Base-by-base conservation (phyloP, 495 filamentous ascomycete species). In the Podospora bellae-mahoneyi region DNA sequence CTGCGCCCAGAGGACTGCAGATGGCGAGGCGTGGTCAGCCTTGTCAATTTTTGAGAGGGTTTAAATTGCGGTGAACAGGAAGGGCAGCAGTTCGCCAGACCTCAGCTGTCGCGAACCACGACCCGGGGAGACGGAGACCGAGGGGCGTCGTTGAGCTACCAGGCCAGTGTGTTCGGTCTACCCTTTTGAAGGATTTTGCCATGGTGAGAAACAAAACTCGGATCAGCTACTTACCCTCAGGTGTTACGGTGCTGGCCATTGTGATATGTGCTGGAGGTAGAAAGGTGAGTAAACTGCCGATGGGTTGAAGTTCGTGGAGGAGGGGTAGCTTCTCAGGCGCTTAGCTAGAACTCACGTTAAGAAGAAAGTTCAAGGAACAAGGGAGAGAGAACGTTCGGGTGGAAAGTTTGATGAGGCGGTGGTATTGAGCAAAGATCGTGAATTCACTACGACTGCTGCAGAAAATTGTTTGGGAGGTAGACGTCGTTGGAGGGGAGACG, bases 1-100 rank as follows among this genome's bases (percentile, higher is more conserved):
- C 83, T 99, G 95, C 34, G 95, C 94, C 95, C 95, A 99, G 82
- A 91, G 89, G 72, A 98, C 95, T 99, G 74, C 30, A 39, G 19
- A 53, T 61, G 18, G 57, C 20, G 57, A 57, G 32, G 4, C 9
- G 30, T 23, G 64, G 62, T 53, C 48, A 62, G 53, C 18, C 57
- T 61, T 60, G 65, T 30, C 32, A 48, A 6, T 18, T n/a, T 61
- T 32, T 27, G 16, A 32, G 16, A 61, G 48, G 32, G 39, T 53
- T 10, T 18, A 55, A 4, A 15, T 62, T 34, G n/a, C 53, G 32
- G 53, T 32, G 54, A 15, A 28, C 55, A 26, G 23, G 55, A 58
- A 9, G 18, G 55, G 18, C 20, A 58, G 6, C 9, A 26, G 55
- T 58, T 58, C 19, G 55, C 55, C 13, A 19, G 10, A n/a, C 4